phyloP scores from a whole-genome alignment of 768 basidiomycete species.

The Pisolithus microcarpus region DNA sequence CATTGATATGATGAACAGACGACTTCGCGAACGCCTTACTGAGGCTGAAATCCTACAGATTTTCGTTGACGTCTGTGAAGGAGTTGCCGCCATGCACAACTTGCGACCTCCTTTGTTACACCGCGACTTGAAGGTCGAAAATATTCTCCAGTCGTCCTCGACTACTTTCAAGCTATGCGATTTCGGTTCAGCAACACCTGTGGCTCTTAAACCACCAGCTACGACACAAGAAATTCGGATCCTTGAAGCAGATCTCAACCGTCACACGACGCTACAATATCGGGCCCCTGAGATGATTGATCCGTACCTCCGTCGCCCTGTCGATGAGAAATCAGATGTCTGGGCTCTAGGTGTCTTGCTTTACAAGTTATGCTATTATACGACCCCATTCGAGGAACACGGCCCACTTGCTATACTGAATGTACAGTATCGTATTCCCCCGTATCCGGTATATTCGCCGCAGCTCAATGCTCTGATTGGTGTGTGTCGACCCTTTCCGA shows the following conservation, averaged over 20 bases:
- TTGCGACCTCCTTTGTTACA: conserved; percentile 86
- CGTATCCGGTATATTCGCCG: conserved; percentile 80
- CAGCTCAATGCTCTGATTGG: conserved; percentile 81
- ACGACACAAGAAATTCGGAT: conserved; percentile 79
- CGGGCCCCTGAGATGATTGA: conserved; percentile 99
- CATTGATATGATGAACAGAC: conserved; percentile 99
- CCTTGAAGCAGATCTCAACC: conserved; percentile 86
- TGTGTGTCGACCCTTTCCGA: conserved; percentile 29
- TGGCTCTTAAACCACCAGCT: conserved; percentile 62
- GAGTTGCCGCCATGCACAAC: conserved; percentile 94
- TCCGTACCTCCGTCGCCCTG: conserved; percentile 69
- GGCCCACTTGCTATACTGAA: conserved; percentile 94
- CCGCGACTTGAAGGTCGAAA: conserved; percentile 98
- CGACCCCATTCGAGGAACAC: conserved; percentile 97
- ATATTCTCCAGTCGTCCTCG: conserved; percentile 83
- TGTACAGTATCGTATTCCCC: conserved; percentile 88
- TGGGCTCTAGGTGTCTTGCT: conserved; percentile 97
- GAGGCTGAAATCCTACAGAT: conserved; percentile 97
- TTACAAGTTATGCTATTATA: conserved; percentile 99
- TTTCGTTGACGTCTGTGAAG: conserved; percentile 96
- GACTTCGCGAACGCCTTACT: conserved; percentile 87
- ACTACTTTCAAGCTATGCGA: conserved; percentile 94
- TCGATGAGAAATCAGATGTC: conserved; percentile 93
- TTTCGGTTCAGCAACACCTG: conserved; percentile 87
- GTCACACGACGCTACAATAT: conserved; percentile 95